Evolutionary conservation across 331 rosid species (phyloP).

Genomic region (Stylosanthes scabra): DNA sequence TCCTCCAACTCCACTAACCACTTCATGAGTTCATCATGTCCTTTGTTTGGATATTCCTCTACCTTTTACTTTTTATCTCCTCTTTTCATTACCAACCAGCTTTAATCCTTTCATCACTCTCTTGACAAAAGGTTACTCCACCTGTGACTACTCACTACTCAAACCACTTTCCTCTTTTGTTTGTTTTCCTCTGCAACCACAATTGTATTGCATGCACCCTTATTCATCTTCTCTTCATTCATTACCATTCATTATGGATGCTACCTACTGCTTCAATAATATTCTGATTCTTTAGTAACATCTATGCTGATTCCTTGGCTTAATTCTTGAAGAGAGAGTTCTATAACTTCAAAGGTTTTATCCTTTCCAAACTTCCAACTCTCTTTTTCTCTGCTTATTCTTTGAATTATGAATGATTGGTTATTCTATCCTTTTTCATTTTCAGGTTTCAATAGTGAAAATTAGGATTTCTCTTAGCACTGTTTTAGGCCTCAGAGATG

Average conservation of each 20-base stretch:
- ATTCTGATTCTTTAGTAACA: too few relatives aligned
- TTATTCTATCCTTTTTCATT: background rate
- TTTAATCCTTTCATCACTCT: constrained; percentile 1
- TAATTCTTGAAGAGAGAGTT: background rate
- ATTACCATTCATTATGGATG: background rate
- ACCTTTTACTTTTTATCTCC: background rate
- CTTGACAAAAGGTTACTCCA: constrained; percentile 18
- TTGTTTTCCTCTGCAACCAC: background rate
- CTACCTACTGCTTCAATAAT: too few relatives aligned
- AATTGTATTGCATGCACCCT: too few relatives aligned
- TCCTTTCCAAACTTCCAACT: too few relatives aligned
- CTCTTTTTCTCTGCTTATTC: too few relatives aligned
- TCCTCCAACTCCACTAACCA: background rate
- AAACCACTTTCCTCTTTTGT: constrained; percentile 18
- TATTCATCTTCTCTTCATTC: background rate
- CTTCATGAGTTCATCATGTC: background rate
- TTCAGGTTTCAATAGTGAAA: constrained; percentile 39
- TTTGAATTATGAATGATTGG: background rate
- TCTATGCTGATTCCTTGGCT: background rate
- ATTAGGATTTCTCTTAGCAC: constrained; percentile 4
- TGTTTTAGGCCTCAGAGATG: constrained; percentile 17
- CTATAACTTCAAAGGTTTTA: background rate
- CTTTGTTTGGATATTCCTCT: constrained; percentile 23
- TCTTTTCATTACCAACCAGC: background rate
- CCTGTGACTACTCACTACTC: background rate